Conservation (phyloP, 208 protist genomes). For the Wallacemonas rigidus region DNA sequence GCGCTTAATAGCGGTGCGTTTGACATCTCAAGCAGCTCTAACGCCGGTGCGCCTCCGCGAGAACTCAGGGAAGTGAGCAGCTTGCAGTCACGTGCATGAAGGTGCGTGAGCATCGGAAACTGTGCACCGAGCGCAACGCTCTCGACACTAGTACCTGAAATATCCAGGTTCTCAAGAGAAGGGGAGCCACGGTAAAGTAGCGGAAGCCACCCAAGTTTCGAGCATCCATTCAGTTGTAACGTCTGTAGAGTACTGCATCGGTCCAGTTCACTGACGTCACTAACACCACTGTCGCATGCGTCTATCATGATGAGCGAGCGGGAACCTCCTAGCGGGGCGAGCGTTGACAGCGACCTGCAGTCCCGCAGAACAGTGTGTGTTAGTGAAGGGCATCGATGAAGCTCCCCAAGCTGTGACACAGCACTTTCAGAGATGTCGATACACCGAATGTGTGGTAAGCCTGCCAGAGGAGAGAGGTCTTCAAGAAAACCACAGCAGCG, state of each 20-base stretch:
- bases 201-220: background rate
- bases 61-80: background rate
- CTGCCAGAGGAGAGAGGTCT: background rate
- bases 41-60: background rate
- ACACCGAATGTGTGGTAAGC: background rate
- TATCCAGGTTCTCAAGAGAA: background rate
- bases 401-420: background rate
- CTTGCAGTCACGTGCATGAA: background rate
- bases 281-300: background rate
- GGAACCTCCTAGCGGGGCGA: background rate
- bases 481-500: background rate
- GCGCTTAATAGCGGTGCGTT: background rate
- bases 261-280: background rate
- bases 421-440: background rate
- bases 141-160: constrained; percentile 1
- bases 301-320: background rate
- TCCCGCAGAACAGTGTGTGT: background rate
- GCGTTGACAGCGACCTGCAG: background rate
- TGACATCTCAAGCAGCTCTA: background rate
- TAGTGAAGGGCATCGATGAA: background rate
- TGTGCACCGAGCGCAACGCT: background rate
- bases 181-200: background rate
- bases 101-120: background rate
- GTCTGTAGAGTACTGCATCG: background rate
- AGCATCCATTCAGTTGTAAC: background rate